A percentile compares a stretch with the other conserved stretches of the same genome.
Conservation (phyloP, 805 yeast species). For the Naumovozyma baii region DNA sequence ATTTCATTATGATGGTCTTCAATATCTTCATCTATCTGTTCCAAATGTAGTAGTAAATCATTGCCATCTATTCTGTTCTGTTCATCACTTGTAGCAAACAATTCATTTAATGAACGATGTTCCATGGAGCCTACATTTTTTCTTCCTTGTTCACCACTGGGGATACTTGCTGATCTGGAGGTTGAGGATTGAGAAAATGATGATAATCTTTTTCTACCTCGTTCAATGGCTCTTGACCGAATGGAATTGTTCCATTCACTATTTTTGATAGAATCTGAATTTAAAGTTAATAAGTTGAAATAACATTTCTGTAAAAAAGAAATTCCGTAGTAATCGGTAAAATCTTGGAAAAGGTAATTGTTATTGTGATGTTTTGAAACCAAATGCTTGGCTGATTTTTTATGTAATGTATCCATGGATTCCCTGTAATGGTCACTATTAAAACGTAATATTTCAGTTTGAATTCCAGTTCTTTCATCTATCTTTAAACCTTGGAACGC, state of each 20-base stretch:
- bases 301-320: neutral
- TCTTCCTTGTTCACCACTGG: slow-evolving; percentile 24
- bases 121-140: slow-evolving; percentile 3
- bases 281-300: too few relatives aligned
- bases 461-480: slow-evolving; percentile 20
- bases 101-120: neutral
- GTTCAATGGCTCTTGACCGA: slow-evolving; percentile 8
- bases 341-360: too few relatives aligned
- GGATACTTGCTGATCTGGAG: slow-evolving; percentile 19
- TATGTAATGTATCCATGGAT: slow-evolving; percentile 14
- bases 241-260: neutral
- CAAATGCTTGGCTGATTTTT: slow-evolving; percentile 1
- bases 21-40: slow-evolving; percentile 26
- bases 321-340: too few relatives aligned
- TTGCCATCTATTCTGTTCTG: slow-evolving; percentile 1
- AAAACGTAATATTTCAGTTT: slow-evolving; percentile 19
- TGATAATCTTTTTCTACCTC: slow-evolving; percentile 16
- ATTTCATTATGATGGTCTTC: slow-evolving; percentile 7
- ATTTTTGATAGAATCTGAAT: neutral
- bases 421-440: slow-evolving; percentile 16
- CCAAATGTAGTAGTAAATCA: slow-evolving; percentile 17
- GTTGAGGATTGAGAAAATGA: slow-evolving; percentile 5
- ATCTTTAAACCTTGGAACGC: neutral
- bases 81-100: neutral
- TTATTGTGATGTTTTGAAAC: too few relatives aligned